Evolutionary conservation across 345 rosid genomes (phyloP), one percentile per base, ranked within the genome.

Genomic region (Citropsis articulata): DNA sequence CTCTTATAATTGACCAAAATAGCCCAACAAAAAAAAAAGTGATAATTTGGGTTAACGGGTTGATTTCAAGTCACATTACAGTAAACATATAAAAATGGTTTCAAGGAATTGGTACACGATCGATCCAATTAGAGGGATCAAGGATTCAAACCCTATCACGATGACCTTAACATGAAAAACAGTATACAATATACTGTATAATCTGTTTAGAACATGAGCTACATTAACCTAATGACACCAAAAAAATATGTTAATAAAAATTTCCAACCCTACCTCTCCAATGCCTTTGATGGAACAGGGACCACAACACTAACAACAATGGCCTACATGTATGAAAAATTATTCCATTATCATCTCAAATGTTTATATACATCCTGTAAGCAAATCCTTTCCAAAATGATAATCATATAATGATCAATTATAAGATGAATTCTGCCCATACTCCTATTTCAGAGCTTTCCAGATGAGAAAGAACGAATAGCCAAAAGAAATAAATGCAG

Each of bases 41-140:
- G 55, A 48, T 13, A 48, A 48, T 48, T 48, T 16, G 19, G 55
- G 55, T 14, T 16, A 50, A 18, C 56, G 14, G 55, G 6, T 48
- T 4, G 55, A 3, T 13, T 48, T 48, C 55, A 48, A 48, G 55
- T 48, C 55, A 16, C 56, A 50, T 50, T 50, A 4, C 56, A 50
- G 56, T 16, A 18, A 50, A 50, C 0, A 16, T 16, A 50, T 14
- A 16, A 13, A 50, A 0, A 0, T 50, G 21, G 21, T 0, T 13
- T 16, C 56, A 50, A 16, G 1, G 7, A 16, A 16, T 50, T 5
- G 21, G 6, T 4, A 50, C 56, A 4, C 0, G 19, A 50, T 50
- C 56, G 6, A 50, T 50, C 21, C 2, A 50, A 0, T 18, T 18
- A 18, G 7, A 18, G 57, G 57, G 22, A 53, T 53, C 57, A 16